Percentiles rank a stretch among this genome's conserved stretches.
Evolutionary conservation across 164 flowering plant genomes (phyloP).

Genomic region (Magnolia kwangsiensis): DNA sequence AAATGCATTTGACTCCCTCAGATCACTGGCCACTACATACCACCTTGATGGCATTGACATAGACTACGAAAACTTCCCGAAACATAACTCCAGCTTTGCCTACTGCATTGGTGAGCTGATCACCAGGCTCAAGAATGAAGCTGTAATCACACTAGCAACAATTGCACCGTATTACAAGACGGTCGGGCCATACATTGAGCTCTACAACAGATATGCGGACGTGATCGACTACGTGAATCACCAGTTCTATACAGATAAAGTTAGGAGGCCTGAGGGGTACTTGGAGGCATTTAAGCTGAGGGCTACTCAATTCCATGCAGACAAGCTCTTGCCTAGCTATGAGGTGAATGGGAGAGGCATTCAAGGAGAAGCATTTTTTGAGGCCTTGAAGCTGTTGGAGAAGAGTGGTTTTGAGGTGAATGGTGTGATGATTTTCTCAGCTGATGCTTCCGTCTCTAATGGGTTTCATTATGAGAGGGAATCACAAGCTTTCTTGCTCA

Average conservation of each 20-base stretch:
- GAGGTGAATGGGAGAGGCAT: constrained; percentile 67
- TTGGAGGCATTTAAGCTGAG: constrained; percentile 35
- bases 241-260: constrained; percentile 62
- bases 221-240: constrained; percentile 62
- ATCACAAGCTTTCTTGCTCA: constrained; percentile 58
- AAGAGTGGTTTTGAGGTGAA: constrained; percentile 42
- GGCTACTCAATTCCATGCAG: constrained; percentile 25
- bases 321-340: constrained; percentile 51
- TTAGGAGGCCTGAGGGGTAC: constrained; percentile 32
- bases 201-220: constrained; percentile 29
- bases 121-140: constrained; percentile 44
- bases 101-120: constrained; percentile 66
- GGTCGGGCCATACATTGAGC: constrained; percentile 35
- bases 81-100: constrained; percentile 32
- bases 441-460: constrained; percentile 49
- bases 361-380: constrained; percentile 69
- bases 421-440: constrained; percentile 68
- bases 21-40: constrained; percentile 31
- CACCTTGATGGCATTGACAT: constrained; percentile 66
- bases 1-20: constrained; percentile 49
- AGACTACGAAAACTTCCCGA: constrained; percentile 57
- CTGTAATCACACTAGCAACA: constrained; percentile 51
- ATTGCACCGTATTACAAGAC: constrained; percentile 55
- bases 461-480: constrained; percentile 45
- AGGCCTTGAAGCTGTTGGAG: constrained; percentile 42